These are phyloP conservation scores for Paramecium pentaurelia DNA, from an alignment of 73 alveolate species.

Conservation along the genomic window DNA sequence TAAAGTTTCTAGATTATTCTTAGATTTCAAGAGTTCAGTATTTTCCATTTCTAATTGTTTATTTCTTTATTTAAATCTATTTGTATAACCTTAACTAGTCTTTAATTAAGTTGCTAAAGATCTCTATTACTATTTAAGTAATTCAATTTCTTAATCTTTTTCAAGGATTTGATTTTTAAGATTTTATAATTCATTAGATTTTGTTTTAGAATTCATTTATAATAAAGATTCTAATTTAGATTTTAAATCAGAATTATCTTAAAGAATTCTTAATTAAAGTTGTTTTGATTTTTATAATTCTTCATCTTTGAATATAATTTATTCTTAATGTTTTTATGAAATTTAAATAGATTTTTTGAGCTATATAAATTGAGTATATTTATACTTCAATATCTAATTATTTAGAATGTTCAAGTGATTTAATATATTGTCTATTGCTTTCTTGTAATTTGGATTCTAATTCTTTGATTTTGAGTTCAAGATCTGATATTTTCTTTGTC, in stretches of 20 bases:
- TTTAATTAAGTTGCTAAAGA: slow-evolving; percentile 5
- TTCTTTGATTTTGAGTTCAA: background rate
- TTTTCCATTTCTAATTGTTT: slow-evolving; percentile 9
- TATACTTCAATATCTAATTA: slow-evolving; percentile 10
- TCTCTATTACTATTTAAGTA: background rate
- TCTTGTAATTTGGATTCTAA: background rate
- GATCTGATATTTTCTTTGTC: background rate
- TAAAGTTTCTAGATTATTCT: background rate
- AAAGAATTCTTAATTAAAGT: background rate
- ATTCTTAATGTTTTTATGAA: background rate
- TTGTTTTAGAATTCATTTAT: background rate
- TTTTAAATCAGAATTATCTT: slow-evolving; percentile 14
- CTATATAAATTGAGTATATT: background rate
- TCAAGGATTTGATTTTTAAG: background rate
- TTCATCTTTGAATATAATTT: background rate
- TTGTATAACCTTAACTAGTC: slow-evolving; percentile 14
- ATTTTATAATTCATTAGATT: background rate
- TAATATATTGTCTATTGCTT: background rate
- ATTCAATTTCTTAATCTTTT: background rate
- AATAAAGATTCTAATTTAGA: background rate
- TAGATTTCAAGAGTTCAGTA: background rate
- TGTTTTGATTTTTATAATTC: background rate
- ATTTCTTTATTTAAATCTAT: background rate
- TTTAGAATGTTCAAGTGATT: slow-evolving; percentile 31
- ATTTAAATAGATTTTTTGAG: background rate